These are phyloP conservation scores for Venturia carpophila DNA, from an alignment of 2,329 filamentous ascomycete genomes.

Conservation along the genomic window DNA sequence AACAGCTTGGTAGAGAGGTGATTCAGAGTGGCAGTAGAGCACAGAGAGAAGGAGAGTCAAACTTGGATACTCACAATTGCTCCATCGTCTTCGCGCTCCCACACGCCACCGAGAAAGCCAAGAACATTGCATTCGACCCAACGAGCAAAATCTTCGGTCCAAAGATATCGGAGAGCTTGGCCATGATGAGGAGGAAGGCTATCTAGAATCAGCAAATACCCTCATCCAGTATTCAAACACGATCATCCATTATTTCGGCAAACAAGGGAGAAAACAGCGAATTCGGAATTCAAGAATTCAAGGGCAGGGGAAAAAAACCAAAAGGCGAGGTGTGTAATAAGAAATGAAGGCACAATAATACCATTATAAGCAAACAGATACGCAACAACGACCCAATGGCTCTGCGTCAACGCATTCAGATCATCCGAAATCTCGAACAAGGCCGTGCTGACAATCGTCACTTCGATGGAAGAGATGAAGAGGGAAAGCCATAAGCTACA, in stretches of 20 bases:
- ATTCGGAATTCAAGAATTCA: too few relatives aligned
- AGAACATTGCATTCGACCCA: neutral
- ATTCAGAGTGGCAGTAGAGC: too few relatives aligned
- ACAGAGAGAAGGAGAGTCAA: too few relatives aligned
- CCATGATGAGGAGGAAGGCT: slow-evolving; percentile 14
- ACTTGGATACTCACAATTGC: neutral
- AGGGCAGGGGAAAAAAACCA: too few relatives aligned
- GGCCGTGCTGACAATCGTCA: slow-evolving; percentile 13
- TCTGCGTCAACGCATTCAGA: slow-evolving; percentile 11
- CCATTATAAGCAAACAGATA: slow-evolving; percentile 16
- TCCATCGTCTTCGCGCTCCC: slow-evolving; percentile 5
- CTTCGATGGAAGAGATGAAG: slow-evolving; percentile 12
- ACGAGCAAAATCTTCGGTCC: slow-evolving; percentile 8
- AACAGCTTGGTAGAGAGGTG: too few relatives aligned
- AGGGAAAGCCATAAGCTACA: slow-evolving; percentile 2
- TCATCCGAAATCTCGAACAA: slow-evolving; percentile 11
- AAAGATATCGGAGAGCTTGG: slow-evolving; percentile 9
- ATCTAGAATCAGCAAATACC: neutral
- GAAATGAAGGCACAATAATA: too few relatives aligned
- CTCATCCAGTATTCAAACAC: neutral
- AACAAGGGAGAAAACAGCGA: too few relatives aligned
- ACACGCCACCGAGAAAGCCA: neutral
- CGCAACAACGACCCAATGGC: slow-evolving; percentile 12
- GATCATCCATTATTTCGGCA: too few relatives aligned
- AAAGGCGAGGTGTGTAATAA: too few relatives aligned